phyloP scores from a whole-genome alignment of 164 flowering plant genomes.

The Annona squamosa region DNA sequence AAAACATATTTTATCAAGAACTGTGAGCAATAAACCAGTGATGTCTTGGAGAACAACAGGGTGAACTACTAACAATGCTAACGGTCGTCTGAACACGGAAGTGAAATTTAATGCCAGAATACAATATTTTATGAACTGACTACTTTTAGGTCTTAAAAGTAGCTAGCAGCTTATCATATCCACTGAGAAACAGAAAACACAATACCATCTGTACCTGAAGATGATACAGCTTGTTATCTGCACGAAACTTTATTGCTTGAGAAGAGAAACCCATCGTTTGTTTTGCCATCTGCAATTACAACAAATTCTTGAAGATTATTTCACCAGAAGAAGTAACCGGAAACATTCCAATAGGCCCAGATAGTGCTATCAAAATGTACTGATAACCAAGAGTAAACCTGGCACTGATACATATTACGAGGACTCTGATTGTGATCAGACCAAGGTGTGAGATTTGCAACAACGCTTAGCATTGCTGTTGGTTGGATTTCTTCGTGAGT shows the following conservation, averaged over 20 bases:
- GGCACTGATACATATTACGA: constrained; percentile 98
- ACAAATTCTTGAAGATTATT: background rate
- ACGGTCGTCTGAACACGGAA: background rate
- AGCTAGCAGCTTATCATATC: background rate
- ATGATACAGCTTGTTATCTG: constrained; percentile 92
- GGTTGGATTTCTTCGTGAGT: constrained; percentile 96
- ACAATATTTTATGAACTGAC: too few species aligned
- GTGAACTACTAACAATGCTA: background rate
- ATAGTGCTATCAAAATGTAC: background rate
- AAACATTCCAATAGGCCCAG: background rate
- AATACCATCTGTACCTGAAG: constrained; percentile 56
- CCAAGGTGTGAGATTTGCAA: constrained; percentile 95
- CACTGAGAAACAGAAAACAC: background rate
- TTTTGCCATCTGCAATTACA: constrained; percentile 76
- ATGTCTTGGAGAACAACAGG: background rate
- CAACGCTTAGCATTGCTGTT: constrained; percentile 83
- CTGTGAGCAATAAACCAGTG: background rate
- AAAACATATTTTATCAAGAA: background rate
- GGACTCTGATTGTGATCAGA: constrained; percentile 99
- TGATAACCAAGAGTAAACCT: constrained; percentile 35
- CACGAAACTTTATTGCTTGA: constrained; percentile 66
- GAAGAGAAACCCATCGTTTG: constrained; percentile 93
- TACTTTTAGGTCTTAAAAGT: background rate
- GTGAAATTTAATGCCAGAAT: background rate
- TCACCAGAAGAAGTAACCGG: background rate